Base-by-base conservation (phyloP, 768 basidiomycete genomes). In the Candolleomyces efflorescens region DNA sequence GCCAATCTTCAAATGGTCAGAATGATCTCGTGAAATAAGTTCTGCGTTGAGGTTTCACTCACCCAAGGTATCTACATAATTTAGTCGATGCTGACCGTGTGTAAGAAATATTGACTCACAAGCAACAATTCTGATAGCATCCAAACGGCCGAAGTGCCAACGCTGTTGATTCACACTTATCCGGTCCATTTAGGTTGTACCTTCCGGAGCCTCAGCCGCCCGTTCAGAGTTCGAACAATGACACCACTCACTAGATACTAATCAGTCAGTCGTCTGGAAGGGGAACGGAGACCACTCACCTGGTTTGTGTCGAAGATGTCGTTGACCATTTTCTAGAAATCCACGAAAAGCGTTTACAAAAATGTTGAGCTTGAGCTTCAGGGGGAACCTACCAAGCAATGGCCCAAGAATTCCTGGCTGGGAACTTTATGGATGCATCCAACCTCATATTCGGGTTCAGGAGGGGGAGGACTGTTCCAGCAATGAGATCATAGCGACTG, bases 281-380 rank as follows among this genome's bases (percentile, higher is more conserved):
- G 41, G 41, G 18, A 32, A 32, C 12, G 52, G 18, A 13, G 32
- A 53, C 4, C 9, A 3, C 32, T 32, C 20, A 53, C 52, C 38
- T 53, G 18, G 22, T 53, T 53, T 41, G 52, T 53, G 52, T 53
- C 52, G 24, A 53, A 39, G 39, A 53, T 53, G 24, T 53, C 52
- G 37, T 53, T 53, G 27, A 53, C 52, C 52, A 53, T 53, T 26
- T 15, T 52, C 50, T 52, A 26, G 32, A n/a, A 24, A 37, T 27
- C n/a, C 32, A 5, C 32, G 32, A 32, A 32, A 32, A 11, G 11
- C 32, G 32, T 2, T 32, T 32, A 7, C 5, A 11, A 32, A 32
- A 11, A 11, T 11, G 32, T 32, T 32, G 2, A 11, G 5, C 32
- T 5, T 5, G 32, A 32, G 32, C 32, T 32, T 32, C 5, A 9